A percentile compares a stretch with the other conserved stretches of the same genome.
Conservation (phyloP, 371 early-diverging fungal species). For the Batkoa obscura region DNA sequence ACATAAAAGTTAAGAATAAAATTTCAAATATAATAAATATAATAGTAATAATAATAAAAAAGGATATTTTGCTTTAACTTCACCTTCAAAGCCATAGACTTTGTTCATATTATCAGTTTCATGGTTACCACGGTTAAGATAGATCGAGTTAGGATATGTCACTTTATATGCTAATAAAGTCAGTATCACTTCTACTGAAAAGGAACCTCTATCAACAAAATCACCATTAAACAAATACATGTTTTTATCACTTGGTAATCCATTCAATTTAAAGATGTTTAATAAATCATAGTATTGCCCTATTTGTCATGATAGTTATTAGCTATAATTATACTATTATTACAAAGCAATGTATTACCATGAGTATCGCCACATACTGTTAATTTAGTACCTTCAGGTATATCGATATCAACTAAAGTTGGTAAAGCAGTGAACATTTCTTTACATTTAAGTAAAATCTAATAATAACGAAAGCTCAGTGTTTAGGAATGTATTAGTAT, state of each 20-base stretch:
- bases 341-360: conserved; percentile 18
- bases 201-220: conserved; percentile 99
- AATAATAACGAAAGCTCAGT: background rate
- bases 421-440: conserved; percentile 46
- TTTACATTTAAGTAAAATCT: conserved; percentile 57
- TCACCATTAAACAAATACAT: conserved; percentile 94
- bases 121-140: conserved; percentile 94
- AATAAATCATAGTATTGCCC: conserved; percentile 95
- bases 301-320: background rate
- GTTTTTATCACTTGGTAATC: conserved; percentile 62
- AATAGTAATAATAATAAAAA: background rate
- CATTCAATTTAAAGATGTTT: conserved; percentile 82
- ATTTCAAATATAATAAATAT: background rate
- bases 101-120: conserved; percentile 97
- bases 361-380: conserved; percentile 98
- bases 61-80: conserved; percentile 66
- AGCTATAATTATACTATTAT: background rate
- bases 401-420: conserved; percentile 63
- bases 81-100: conserved; percentile 97
- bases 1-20: background rate
- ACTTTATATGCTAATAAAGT: conserved; percentile 85
- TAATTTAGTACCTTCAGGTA: conserved; percentile 49
- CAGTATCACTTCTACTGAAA: conserved; percentile 93
- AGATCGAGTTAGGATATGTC: conserved; percentile 72
- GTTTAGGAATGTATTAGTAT: background rate